phyloP scores from a whole-genome alignment of 305 asterid genomes.

The Fraxinus sp. region DNA sequence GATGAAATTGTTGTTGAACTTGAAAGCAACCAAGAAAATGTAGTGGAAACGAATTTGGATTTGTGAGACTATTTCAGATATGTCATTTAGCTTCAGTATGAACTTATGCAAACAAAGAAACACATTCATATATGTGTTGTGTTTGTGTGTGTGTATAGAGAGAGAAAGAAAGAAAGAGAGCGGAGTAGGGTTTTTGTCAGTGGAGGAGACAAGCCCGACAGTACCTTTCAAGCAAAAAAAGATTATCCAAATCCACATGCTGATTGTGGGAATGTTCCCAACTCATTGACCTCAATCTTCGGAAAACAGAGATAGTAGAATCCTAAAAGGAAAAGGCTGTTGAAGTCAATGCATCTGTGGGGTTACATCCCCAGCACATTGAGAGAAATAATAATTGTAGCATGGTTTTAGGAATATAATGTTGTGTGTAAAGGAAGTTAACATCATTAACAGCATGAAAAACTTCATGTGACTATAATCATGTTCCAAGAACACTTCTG shows the following conservation, averaged over 20 bases:
- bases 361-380: not conserved
- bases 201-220: slow-evolving; percentile 13
- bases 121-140: not conserved
- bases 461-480: slow-evolving; percentile 39
- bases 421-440: slow-evolving; percentile 49
- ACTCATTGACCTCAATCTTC: slow-evolving; percentile 39
- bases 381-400: slow-evolving; percentile 19
- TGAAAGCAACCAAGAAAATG: slow-evolving; percentile 1
- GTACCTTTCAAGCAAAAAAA: slow-evolving; percentile 19
- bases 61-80: not conserved
- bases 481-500: not conserved
- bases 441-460: slow-evolving; percentile 44
- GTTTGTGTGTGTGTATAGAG: not conserved
- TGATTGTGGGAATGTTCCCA: slow-evolving; percentile 8
- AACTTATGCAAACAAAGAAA: not conserved
- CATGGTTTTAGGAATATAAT: not conserved
- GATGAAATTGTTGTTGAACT: slow-evolving; percentile 9
- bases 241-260: slow-evolving; percentile 23
- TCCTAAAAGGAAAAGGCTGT: slow-evolving; percentile 29
- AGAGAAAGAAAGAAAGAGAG: not conserved
- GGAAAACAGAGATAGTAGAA: slow-evolving; percentile 24
- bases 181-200: not conserved
- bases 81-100: not conserved
- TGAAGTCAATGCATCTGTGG: slow-evolving; percentile 27
- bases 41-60: not conserved